These are phyloP conservation scores for Gaeumannomyces sp. DNA, from an alignment of 2,329 filamentous ascomycete genomes.

Conservation along the genomic window DNA sequence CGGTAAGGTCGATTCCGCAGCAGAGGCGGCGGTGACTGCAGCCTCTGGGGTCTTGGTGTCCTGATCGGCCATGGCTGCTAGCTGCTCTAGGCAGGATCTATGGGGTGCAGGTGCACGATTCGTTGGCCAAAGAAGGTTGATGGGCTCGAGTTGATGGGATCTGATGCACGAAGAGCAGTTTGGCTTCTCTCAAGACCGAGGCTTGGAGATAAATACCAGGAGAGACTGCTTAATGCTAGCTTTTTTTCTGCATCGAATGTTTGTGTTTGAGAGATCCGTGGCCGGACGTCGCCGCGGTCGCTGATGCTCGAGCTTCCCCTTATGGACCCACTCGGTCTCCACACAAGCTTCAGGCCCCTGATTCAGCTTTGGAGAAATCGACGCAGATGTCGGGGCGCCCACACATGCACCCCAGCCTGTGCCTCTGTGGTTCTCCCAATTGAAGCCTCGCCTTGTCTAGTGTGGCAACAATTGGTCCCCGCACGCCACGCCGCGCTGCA, in stretches of 20 bases:
- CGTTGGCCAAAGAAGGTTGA: not conserved
- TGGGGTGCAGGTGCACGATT: not conserved
- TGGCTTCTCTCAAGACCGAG: not conserved
- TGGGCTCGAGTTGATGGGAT: not conserved
- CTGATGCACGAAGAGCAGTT: not conserved
- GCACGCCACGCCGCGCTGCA: too few relatives aligned
- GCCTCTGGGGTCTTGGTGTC: not conserved
- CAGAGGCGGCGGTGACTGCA: not conserved
- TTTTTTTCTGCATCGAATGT: not conserved
- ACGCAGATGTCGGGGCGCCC: too few relatives aligned
- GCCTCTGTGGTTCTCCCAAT: too few relatives aligned
- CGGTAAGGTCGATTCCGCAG: not conserved
- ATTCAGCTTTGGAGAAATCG: not conserved
- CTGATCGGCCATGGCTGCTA: not conserved
- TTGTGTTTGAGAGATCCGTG: not conserved
- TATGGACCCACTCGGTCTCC: not conserved
- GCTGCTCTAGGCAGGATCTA: not conserved
- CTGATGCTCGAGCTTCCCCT: not conserved
- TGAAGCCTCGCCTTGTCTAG: too few relatives aligned
- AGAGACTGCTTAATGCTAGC: too few relatives aligned
- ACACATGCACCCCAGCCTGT: too few relatives aligned
- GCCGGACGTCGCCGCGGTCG: too few relatives aligned
- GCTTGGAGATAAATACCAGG: not conserved
- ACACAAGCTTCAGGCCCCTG: not conserved
- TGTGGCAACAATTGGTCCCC: too few relatives aligned